phyloP scores from a whole-genome alignment of 805 yeast species.

The Candida sphagnicola region DNA sequence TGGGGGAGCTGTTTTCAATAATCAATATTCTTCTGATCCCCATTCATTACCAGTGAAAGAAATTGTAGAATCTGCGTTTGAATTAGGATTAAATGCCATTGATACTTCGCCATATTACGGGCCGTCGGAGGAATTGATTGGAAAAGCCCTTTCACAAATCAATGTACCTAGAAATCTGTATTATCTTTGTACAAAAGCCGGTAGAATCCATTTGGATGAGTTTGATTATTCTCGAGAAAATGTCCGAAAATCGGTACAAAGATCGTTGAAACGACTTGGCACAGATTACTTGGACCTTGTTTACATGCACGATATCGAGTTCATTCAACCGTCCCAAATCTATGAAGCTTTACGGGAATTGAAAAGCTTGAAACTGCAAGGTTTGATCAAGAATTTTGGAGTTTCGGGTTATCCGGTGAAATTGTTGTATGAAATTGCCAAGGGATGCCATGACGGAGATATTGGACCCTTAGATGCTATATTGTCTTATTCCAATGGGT shows the following conservation, averaged over 20 bases:
- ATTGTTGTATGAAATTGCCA: slow-evolving; percentile 53
- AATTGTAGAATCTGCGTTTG: slow-evolving; percentile 58
- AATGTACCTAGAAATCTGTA: slow-evolving; percentile 56
- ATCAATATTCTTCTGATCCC: slow-evolving; percentile 74
- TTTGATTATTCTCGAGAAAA: slow-evolving; percentile 69
- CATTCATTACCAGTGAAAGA: slow-evolving; percentile 51
- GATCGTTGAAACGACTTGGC: slow-evolving; percentile 64
- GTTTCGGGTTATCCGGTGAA: slow-evolving; percentile 85
- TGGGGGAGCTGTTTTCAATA: slow-evolving; percentile 88
- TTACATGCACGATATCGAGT: slow-evolving; percentile 87
- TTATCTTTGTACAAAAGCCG: slow-evolving; percentile 81
- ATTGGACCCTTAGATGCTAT: slow-evolving; percentile 71
- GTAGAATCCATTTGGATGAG: slow-evolving; percentile 61
- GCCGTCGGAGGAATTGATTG: slow-evolving; percentile 73
- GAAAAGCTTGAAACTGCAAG: slow-evolving; percentile 56
- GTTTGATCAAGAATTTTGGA: slow-evolving; percentile 64
- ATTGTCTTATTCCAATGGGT: slow-evolving; percentile 76
- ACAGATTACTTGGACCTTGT: slow-evolving; percentile 76
- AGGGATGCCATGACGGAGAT: slow-evolving; percentile 28
- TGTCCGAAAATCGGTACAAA: slow-evolving; percentile 56
- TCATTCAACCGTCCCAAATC: slow-evolving; percentile 53
- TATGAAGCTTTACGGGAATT: slow-evolving; percentile 62
- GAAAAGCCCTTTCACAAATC: slow-evolving; percentile 48
- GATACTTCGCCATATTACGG: slow-evolving; percentile 96
- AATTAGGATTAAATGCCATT: slow-evolving; percentile 66